phyloP scores from a whole-genome alignment of 2,329 filamentous ascomycete genomes.

The Aspergillus amoenus region DNA sequence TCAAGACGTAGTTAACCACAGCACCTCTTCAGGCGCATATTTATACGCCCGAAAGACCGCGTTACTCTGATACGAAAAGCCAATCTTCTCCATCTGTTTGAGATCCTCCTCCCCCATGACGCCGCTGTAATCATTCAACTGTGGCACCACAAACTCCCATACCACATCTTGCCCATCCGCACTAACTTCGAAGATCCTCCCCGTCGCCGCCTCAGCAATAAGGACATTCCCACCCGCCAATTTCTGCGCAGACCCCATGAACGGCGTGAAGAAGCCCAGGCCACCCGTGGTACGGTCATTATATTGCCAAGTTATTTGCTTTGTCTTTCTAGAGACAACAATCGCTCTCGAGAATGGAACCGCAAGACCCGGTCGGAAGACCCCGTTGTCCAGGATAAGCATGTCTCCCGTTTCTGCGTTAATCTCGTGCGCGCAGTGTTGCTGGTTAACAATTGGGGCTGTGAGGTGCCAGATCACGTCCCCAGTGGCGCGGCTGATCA shows the following conservation, averaged over 20 bases:
- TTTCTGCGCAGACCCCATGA: constrained; percentile 49
- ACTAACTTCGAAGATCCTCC: constrained; percentile 47
- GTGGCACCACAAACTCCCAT: constrained; percentile 47
- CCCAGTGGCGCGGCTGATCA: constrained; percentile 43
- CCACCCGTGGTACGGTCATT: constrained; percentile 36
- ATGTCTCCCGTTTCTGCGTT: constrained; percentile 38
- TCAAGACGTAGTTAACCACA: constrained; percentile 28
- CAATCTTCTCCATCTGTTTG: constrained; percentile 37
- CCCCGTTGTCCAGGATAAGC: constrained; percentile 50
- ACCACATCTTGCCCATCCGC: constrained; percentile 38
- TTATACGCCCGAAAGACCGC: constrained; percentile 48
- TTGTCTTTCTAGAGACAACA: constrained; percentile 38
- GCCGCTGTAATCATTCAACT: constrained; percentile 41
- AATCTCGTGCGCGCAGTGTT: constrained; percentile 47
- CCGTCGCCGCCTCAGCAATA: constrained; percentile 45
- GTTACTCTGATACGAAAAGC: constrained; percentile 43
- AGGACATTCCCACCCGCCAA: constrained; percentile 45
- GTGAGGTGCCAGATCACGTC: constrained; percentile 46
- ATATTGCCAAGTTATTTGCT: constrained; percentile 48
- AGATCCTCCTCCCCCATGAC: constrained; percentile 20
- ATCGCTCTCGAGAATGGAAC: constrained; percentile 47
- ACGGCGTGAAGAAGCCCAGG: constrained; percentile 47
- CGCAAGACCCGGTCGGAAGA: constrained; percentile 41
- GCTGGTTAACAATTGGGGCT: constrained; percentile 43
- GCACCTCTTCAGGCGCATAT: constrained; percentile 42